Evolutionary conservation across 805 yeast species (phyloP).

Genomic region (Candida corydali): DNA sequence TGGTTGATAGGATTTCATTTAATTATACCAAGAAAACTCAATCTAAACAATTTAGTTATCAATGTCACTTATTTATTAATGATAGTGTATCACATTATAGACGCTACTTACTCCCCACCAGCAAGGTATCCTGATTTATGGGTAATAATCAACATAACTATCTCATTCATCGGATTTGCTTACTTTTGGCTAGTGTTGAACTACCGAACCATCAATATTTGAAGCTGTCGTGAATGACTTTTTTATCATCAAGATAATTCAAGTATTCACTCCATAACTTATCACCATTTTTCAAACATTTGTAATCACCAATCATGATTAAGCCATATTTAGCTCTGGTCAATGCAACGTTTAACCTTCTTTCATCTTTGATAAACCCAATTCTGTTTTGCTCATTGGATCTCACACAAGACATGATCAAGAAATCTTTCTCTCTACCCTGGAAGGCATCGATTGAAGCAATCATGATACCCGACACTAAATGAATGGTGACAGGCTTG

Average conservation of each 20-base stretch:
- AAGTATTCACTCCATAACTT: conserved; percentile 50
- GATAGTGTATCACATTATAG: conserved; percentile 49
- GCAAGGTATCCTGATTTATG: conserved; percentile 73
- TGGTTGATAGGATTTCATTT: conserved; percentile 28
- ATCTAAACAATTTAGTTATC: conserved; percentile 15
- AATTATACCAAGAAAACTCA: conserved; percentile 15
- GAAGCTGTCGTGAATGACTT: conserved; percentile 9
- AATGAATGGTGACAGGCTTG: conserved; percentile 46
- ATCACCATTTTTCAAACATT: conserved; percentile 45
- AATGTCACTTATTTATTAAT: conserved; percentile 42
- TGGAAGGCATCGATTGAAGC: conserved; percentile 65
- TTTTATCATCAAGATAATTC: conserved; percentile 30
- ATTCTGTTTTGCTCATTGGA: conserved; percentile 70
- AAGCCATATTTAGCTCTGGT: conserved; percentile 86
- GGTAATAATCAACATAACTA: conserved; percentile 69
- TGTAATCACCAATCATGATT: conserved; percentile 37
- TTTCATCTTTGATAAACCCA: conserved; percentile 80
- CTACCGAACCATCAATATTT: conserved; percentile 16
- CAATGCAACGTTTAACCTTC: conserved; percentile 84
- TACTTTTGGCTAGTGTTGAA: conserved; percentile 83
- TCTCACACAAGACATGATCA: conserved; percentile 50
- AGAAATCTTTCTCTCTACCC: conserved; percentile 53
- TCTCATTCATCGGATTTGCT: conserved; percentile 72
- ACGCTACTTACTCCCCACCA: conserved; percentile 51
- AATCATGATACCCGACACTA: conserved; percentile 41